Evolutionary conservation across 1,284 basidiomycete genomes (phyloP).

Genomic region (Leccinum variabile): DNA sequence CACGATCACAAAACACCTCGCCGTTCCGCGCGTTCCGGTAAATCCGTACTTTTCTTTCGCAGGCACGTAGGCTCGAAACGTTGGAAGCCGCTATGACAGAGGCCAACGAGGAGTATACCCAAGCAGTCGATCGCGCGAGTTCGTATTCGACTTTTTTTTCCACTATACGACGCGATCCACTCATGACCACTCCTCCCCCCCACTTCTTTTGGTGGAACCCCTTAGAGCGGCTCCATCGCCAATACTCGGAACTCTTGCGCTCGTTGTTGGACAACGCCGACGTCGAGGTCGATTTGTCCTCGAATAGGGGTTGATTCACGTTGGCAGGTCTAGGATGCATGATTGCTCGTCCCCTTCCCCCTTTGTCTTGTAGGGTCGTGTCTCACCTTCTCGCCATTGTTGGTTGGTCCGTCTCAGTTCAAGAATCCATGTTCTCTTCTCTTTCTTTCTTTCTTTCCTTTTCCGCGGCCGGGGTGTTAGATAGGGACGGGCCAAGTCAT

Average conservation of each 20-base stretch:
- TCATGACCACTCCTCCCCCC: not conserved
- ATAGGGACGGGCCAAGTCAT: not conserved
- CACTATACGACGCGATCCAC: not conserved
- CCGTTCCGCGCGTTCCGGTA: not conserved
- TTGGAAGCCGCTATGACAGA: conserved; percentile 66
- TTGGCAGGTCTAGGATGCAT: not conserved
- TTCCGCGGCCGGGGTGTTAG: not conserved
- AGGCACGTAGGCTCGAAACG: conserved; percentile 63
- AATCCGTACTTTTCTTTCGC: not conserved
- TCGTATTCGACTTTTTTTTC: conserved; percentile 30
- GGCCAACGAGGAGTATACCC: conserved; percentile 72
- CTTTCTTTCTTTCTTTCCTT: not conserved
- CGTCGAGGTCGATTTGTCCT: conserved; percentile 29
- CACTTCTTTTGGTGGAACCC: not conserved
- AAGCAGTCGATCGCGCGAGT: conserved; percentile 75
- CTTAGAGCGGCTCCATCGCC: conserved; percentile 58
- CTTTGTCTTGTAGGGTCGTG: not conserved
- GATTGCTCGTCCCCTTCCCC: not conserved
- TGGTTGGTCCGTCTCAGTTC: not conserved
- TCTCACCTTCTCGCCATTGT: not conserved
- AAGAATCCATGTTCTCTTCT: not conserved
- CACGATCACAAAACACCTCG: not conserved
- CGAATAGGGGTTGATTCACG: not conserved
- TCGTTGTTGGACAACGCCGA: conserved; percentile 60
- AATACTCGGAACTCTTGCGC: conserved; percentile 59